phyloP scores from a whole-genome alignment of 169 alveolate genomes.

The Eimeria necatrix region DNA sequence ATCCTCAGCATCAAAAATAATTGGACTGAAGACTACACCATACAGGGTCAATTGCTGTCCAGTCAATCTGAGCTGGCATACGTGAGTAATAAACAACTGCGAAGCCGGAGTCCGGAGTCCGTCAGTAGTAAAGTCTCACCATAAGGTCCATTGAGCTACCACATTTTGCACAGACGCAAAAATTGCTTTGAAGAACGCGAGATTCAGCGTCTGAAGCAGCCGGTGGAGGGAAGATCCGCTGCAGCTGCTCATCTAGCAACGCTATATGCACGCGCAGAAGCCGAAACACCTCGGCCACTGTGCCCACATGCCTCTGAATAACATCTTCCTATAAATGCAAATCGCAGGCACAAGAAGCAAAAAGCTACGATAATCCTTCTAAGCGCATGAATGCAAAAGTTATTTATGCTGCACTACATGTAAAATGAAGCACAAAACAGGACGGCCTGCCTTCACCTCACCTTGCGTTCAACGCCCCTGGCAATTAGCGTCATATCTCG shows the following conservation, averaged over 20 bases:
- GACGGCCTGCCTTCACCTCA: constrained; percentile 1
- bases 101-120: not conserved
- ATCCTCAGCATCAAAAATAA: too few species aligned
- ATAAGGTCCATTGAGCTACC: constrained; percentile 60
- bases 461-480: constrained; percentile 76
- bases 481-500: constrained; percentile 80
- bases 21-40: too few species aligned
- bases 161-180: constrained; percentile 65
- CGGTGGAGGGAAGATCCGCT: constrained; percentile 31
- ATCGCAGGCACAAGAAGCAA: not conserved
- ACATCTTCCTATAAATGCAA: constrained; percentile 7
- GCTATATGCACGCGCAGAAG: constrained; percentile 35
- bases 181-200: constrained; percentile 24
- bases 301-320: constrained; percentile 40
- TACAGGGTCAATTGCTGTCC: too few species aligned
- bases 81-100: too few species aligned
- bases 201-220: constrained; percentile 53
- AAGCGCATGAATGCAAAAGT: too few species aligned
- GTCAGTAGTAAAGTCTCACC: not conserved
- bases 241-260: constrained; percentile 64
- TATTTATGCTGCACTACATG: too few species aligned
- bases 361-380: too few species aligned
- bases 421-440: too few species aligned
- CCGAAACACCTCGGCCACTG: constrained; percentile 59
- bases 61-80: too few species aligned